These are phyloP conservation scores for Pisolithus marmoratus DNA, from an alignment of 768 basidiomycete species.

Conservation along the genomic window DNA sequence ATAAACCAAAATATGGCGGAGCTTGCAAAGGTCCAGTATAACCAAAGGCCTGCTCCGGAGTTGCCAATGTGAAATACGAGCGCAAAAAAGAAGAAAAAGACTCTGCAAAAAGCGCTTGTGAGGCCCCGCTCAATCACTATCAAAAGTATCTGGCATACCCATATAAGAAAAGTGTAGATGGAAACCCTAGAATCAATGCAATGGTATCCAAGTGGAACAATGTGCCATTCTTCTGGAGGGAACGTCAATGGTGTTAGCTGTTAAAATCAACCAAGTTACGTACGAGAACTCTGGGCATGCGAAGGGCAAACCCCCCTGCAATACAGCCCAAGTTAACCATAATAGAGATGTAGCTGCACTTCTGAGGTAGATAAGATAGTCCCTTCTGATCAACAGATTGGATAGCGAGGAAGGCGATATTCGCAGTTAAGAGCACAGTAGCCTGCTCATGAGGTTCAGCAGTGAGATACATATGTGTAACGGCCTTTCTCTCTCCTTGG, in stretches of 20 bases:
- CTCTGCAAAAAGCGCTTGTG: background rate
- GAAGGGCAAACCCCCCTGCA: no score
- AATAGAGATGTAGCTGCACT: background rate
- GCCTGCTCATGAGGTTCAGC: slow-evolving; percentile 23
- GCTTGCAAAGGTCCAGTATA: no score
- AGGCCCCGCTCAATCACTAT: background rate
- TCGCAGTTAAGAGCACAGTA: slow-evolving; percentile 45
- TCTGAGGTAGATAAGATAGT: background rate
- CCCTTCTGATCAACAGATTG: slow-evolving; percentile 24
- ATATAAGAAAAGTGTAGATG: background rate
- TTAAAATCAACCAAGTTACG: background rate
- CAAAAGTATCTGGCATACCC: background rate
- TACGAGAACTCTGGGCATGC: background rate
- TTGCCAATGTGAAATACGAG: no score
- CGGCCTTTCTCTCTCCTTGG: background rate
- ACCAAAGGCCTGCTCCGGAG: no score
- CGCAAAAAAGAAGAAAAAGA: background rate
- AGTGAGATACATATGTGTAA: no score
- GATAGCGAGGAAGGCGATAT: no score
- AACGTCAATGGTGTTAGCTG: background rate
- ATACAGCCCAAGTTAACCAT: background rate
- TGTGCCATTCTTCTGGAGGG: background rate
- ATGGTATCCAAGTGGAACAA: background rate
- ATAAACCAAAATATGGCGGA: no score
- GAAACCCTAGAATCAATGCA: background rate